These are phyloP conservation scores for Chytriomyces sp. DNA, from an alignment of 192 early-diverging fungal species.

Conservation along the genomic window DNA sequence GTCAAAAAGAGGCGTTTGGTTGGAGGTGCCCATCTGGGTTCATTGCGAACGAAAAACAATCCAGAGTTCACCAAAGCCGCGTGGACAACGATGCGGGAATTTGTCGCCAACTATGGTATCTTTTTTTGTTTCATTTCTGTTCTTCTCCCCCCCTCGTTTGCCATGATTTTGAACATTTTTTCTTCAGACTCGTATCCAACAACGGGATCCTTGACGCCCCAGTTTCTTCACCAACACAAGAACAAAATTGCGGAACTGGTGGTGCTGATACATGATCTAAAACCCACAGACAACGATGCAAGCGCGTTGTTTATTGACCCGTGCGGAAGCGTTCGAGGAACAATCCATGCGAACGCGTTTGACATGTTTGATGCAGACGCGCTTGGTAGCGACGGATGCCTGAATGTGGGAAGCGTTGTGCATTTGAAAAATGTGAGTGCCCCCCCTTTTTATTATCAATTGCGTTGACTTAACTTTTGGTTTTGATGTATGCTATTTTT, in stretches of 20 bases:
- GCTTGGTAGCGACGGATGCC: not conserved
- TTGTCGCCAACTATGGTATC: conserved; percentile 1
- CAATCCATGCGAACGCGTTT: conserved; percentile 21
- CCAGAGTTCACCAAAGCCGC: conserved; percentile 16
- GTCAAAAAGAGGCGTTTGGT: not conserved
- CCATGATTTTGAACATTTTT: too few relatives aligned
- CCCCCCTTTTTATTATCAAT: conserved; percentile 1
- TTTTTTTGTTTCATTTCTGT: not conserved
- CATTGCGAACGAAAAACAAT: not conserved
- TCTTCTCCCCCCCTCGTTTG: not conserved
- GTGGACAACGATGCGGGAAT: not conserved
- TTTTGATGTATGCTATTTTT: not conserved
- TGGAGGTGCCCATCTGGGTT: not conserved
- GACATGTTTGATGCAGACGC: conserved; percentile 3
- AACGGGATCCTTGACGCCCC: not conserved
- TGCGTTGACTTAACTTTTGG: not conserved
- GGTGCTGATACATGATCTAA: conserved; percentile 4
- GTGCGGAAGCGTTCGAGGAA: conserved; percentile 6
- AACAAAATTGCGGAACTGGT: conserved; percentile 18
- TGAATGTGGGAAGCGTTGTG: conserved; percentile 17
- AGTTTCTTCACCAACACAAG: not conserved
- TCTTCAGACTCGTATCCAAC: too few relatives aligned
- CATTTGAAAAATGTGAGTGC: conserved; percentile 24
- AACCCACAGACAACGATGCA: conserved; percentile 19
- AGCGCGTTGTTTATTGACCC: conserved; percentile 18